Evolutionary conservation across 2,329 filamentous ascomycete species (phyloP), one percentile per base, ranked within the genome.

Genomic region (Dendrostoma leiphaemia): DNA sequence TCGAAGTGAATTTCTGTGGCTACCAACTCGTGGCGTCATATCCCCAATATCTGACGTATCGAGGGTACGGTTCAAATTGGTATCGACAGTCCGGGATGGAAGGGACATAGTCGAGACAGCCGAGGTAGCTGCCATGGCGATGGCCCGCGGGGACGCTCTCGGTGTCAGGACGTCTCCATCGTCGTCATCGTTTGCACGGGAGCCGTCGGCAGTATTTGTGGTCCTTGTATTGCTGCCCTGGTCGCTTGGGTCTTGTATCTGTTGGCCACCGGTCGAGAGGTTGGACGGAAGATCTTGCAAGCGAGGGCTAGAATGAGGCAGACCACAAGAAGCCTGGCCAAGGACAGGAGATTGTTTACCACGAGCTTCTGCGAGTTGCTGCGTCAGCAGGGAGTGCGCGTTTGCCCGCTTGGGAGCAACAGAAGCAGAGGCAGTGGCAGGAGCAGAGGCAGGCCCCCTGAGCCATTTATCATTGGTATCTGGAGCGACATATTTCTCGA

Each of bases 331-430:
- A n/a, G n/a, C n/a, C 31, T 57, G 55, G 23, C 51, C 53, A 54
- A 24, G 40, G 49, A 45, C 43, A 35, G 65, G 60, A 50, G 62
- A 61, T 47, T 64, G 67, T 47, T 82, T 80, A 64, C 79, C 80
- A 64, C 80, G 78, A 64, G 80, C 80, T 69, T 79, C 80, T 66
- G 80, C 80, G 67, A 83, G 72, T 65, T 80, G 80, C 69, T 83
- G 78, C 57, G 78, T 77, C 69, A 83, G 73, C 62, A 83, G 67
- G 55, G 80, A 83, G 61, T 79, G 77, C 59, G 79, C 79, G 64
- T 69, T 71, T 63, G 75, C 71, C 65, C 72, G 72, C 60, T 73
- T 70, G 60, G 69, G 65, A 60, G 69, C 64, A 58, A 68, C 64
- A 65, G 74, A 72, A 15, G 51, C 46, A 52, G 54, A 17, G 47